Base-by-base conservation (phyloP, 2,329 filamentous ascomycete species). In the Chaetomium sp. region DNA sequence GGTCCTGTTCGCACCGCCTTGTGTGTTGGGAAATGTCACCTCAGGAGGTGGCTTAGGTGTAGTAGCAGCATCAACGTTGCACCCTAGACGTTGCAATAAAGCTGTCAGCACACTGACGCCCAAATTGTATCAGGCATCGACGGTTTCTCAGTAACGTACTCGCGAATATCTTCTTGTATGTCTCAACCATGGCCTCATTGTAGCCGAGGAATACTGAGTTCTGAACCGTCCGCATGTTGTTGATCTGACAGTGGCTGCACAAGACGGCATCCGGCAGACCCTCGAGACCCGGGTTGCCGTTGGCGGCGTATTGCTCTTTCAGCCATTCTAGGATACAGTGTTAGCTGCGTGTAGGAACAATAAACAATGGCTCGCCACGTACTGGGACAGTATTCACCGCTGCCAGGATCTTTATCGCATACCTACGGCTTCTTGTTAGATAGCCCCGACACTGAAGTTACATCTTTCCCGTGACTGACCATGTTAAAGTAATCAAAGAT, bases 231-330 rank as follows among this genome's bases (percentile, higher is more conserved):
- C 47, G 12, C 57, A 60, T 60, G 45, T 42, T 60, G 47, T 53
- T 60, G 45, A 60, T 60, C 47, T 60, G 57, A 23, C 57, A 60
- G 23, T 60, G 57, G n/a, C 47, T 53, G 47, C 57, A 60, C 8
- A 60, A 33, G 3, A 60, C 57, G 7, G 57, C 51, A 8, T 51
- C 33, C 21, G 57, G 57, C 13, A 60, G 45, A 29, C 29, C 21
- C 57, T 27, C 57, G 9, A 60, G 29, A 16, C 38, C 42, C 2
- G 57, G 47, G 23, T 60, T 53, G 13, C 57, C 57, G 21, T 60
- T 60, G 29, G 57, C 47, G 16, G 57, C 47, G 25, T 60, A 60
- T n/a, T 53, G 57, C 47, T 60, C 47, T 16, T 35, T 38, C 7
- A 60, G 47, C 57, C 57, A 60, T 16, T 53, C 57, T 60, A 21